Evolutionary conservation across 768 basidiomycete genomes (phyloP).

Genomic region (Kwoniella mangroviensis): DNA sequence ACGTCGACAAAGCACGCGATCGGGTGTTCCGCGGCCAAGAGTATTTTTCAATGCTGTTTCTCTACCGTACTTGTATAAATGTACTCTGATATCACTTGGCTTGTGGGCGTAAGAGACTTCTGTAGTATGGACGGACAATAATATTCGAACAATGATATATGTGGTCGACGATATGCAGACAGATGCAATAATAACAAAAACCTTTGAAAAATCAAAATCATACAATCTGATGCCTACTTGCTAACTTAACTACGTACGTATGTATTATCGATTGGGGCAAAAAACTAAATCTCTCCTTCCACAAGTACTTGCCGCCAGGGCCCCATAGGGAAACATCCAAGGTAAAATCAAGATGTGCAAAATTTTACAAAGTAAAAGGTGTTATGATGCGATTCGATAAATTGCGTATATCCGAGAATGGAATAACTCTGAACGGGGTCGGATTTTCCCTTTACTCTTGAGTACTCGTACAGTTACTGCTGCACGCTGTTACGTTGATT

Average conservation of each 20-base stretch:
- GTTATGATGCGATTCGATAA: too few relatives aligned
- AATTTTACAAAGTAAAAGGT: background rate
- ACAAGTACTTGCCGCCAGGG: constrained; percentile 21
- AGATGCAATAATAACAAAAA: background rate
- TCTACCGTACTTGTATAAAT: too few relatives aligned
- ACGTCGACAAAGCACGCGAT: constrained; percentile 20
- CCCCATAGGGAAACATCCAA: constrained; percentile 11
- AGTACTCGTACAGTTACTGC: too few relatives aligned
- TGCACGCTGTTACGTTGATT: background rate
- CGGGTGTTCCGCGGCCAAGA: constrained; percentile 2
- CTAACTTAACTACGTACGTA: background rate
- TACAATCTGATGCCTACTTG: background rate
- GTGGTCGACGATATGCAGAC: background rate
- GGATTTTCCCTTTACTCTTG: too few relatives aligned
- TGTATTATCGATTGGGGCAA: constrained; percentile 4
- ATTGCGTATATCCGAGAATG: too few relatives aligned
- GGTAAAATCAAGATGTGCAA: background rate
- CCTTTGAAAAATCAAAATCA: background rate
- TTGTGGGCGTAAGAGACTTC: too few relatives aligned
- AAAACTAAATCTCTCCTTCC: background rate
- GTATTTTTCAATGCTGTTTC: background rate
- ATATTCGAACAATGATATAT: background rate
- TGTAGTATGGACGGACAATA: too few relatives aligned
- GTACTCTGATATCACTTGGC: too few relatives aligned
- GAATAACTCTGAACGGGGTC: too few relatives aligned